Evolutionary conservation across 2,329 filamentous ascomycete genomes (phyloP).

Genomic region (Venturia oleaginea): DNA sequence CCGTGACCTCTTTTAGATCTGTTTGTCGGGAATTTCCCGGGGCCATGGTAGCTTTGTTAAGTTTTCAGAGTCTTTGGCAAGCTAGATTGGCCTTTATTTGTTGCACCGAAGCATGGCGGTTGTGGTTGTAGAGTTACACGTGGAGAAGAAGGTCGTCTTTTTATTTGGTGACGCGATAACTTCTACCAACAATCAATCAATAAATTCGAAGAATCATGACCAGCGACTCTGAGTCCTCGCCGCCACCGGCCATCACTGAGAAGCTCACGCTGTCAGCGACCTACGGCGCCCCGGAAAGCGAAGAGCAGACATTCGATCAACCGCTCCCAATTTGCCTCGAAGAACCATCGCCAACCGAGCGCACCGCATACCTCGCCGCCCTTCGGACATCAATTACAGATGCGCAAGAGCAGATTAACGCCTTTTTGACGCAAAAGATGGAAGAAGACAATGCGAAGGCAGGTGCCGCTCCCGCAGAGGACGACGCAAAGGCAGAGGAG

Average conservation of each 20-base stretch:
- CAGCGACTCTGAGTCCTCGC: conserved; percentile 1
- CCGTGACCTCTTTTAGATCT: not conserved
- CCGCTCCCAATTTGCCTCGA: not conserved
- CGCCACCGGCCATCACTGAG: not conserved
- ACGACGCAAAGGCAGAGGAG: conserved; percentile 46
- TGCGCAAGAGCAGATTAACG: conserved; percentile 61
- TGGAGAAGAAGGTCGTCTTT: not conserved
- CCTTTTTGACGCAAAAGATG: conserved; percentile 64
- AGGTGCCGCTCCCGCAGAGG: conserved; percentile 18
- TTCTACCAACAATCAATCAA: not conserved
- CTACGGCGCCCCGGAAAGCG: not conserved
- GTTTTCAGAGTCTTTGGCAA: not conserved
- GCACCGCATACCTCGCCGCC: conserved; percentile 49
- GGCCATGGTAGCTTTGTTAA: not conserved
- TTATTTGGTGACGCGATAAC: not conserved
- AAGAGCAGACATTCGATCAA: not conserved
- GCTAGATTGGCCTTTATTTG: not conserved
- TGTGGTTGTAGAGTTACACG: not conserved
- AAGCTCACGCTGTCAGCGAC: not conserved
- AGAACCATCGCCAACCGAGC: conserved; percentile 35
- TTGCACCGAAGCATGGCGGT: not conserved
- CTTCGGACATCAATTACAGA: conserved; percentile 49
- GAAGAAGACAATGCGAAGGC: conserved; percentile 53
- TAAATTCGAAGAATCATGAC: not conserved
- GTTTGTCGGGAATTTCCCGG: not conserved